Conservation (phyloP, 106 monocot genomes). For the Platanthera guangdongensis region DNA sequence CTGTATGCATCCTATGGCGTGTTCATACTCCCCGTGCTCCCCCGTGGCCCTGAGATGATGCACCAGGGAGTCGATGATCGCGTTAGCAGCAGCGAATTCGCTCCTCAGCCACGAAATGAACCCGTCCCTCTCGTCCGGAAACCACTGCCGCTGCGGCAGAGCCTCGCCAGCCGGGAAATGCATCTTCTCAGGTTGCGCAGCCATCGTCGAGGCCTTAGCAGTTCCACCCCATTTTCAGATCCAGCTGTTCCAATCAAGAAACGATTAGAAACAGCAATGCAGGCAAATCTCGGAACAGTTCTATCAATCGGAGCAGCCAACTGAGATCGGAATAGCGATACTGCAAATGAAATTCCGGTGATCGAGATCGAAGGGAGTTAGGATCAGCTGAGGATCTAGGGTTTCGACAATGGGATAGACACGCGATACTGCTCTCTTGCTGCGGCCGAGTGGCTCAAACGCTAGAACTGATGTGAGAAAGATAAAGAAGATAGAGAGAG, state of each 20-base stretch:
- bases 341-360: neutral
- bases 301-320: neutral
- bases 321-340: neutral
- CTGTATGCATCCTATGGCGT: constrained; percentile 27
- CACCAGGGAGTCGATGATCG: constrained; percentile 50
- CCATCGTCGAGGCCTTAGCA: neutral
- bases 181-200: constrained; percentile 1
- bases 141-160: constrained; percentile 21
- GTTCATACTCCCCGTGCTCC: constrained; percentile 46
- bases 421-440: constrained; percentile 8
- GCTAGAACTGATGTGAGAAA: neutral
- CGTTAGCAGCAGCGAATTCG: constrained; percentile 61
- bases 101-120: constrained; percentile 47
- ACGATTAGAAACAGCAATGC: constrained; percentile 2
- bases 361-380: neutral
- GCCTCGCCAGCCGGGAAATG: constrained; percentile 3
- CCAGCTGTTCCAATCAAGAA: neutral
- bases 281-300: neutral
- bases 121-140: constrained; percentile 39
- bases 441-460: constrained; percentile 1
- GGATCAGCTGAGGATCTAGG: constrained; percentile 10
- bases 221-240: constrained; percentile 4
- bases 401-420: neutral
- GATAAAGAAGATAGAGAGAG: neutral
- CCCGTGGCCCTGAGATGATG: constrained; percentile 31